phyloP scores from a whole-genome alignment of 495 filamentous ascomycete genomes.

The Xylaria scruposa region DNA sequence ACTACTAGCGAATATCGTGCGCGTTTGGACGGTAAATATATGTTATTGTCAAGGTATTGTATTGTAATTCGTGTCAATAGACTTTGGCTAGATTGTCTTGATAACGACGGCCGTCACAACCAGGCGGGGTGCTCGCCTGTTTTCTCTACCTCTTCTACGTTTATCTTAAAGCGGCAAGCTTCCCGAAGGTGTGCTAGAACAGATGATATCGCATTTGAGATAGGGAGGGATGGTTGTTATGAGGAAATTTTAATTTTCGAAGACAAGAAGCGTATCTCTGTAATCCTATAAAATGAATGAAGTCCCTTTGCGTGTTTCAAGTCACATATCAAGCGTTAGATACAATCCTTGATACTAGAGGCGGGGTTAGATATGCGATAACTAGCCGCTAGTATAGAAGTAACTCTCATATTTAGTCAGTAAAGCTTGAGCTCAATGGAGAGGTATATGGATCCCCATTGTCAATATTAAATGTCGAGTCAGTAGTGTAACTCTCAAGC shows the following conservation, averaged over 20 bases:
- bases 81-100: not conserved
- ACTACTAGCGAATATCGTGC: not conserved
- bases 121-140: not conserved
- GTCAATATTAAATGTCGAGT: too few species aligned
- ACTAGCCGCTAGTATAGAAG: too few species aligned
- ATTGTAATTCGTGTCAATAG: not conserved
- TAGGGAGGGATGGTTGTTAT: not conserved
- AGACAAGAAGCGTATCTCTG: too few species aligned
- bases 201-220: not conserved
- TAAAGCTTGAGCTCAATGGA: too few species aligned
- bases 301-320: too few species aligned
- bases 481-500: too few species aligned
- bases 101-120: not conserved
- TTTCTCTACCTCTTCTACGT: not conserved
- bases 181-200: not conserved
- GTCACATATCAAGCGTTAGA: too few species aligned
- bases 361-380: too few species aligned
- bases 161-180: not conserved
- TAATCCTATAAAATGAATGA: too few species aligned
- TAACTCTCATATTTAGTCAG: too few species aligned
- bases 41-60: not conserved
- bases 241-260: not conserved
- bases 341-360: too few species aligned
- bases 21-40: not conserved
- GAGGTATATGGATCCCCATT: too few species aligned